Base-by-base conservation (phyloP, 208 protist genomes). In the Novymonas esmeraldas region DNA sequence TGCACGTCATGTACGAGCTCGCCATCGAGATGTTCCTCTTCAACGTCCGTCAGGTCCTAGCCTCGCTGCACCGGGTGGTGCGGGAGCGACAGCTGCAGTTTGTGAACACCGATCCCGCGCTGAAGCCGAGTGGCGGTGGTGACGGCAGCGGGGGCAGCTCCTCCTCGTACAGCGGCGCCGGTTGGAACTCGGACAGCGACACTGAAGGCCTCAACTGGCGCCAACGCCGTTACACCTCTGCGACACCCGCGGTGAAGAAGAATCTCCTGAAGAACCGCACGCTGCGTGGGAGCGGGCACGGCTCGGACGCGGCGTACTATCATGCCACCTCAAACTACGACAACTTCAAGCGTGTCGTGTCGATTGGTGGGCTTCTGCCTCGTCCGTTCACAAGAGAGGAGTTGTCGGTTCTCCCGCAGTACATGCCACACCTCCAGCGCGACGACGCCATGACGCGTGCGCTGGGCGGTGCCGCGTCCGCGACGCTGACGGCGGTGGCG, bases 21-120 rank as follows among this genome's bases (percentile, higher is more conserved):
- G 91, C 80, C 13, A 89, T 93, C 49, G 82, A 89, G 6, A 84
- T 96, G 63, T 84, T 96, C 52, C 82, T 96, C 70, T 93, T 85
- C 57, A 85, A 94, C 58, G 78, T 90, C 22, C 79, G 91, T 49
- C 73, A 84, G 33, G 71, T 91, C 4, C 73, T 87, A 18, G 79
- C 68, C 18, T 64, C 62, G 24, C 73, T 96, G 64, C 79, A 92
- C 52, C 91, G 88, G 28, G 66, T 96, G 31, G 70, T 86, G 34
- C 77, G 86, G 1, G 87, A 94, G 36, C 67, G 93, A 51, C 81
- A 94, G 64, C 34, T 96, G 39, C 83, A 93, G 64, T 85, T 89
- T 55, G 73, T 93, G 18, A 63, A 73, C 1, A 70, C 86, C 1
- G 84, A 94, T 48, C 81, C 79, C 1, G 71, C 55, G 13, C 20